These are phyloP conservation scores for Aspergillus nanangensis DNA, from an alignment of 495 filamentous ascomycete species.

Conservation along the genomic window DNA sequence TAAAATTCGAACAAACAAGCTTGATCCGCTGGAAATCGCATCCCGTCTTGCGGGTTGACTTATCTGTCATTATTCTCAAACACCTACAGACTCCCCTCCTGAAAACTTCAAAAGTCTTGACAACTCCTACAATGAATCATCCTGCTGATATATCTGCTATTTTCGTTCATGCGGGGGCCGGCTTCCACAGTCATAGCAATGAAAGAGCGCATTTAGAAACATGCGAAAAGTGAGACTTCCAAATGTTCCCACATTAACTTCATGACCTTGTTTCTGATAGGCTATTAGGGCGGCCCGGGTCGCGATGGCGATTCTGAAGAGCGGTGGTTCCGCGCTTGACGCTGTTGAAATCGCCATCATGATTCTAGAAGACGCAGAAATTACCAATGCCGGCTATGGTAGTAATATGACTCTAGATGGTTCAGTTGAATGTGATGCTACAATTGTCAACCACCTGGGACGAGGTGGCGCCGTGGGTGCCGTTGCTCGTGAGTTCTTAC, in stretches of 20 bases:
- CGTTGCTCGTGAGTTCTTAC: slow-evolving; percentile 64
- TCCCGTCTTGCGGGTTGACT: too few species aligned
- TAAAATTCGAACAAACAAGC: too few species aligned
- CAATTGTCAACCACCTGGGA: slow-evolving; percentile 83
- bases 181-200: slow-evolving; percentile 85
- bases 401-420: slow-evolving; percentile 93
- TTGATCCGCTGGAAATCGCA: too few species aligned
- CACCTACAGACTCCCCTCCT: too few species aligned
- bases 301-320: slow-evolving; percentile 72
- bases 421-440: slow-evolving; percentile 89
- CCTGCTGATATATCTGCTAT: too few species aligned
- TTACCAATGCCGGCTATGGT: slow-evolving; percentile 94
- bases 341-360: slow-evolving; percentile 91
- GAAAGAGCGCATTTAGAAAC: slow-evolving; percentile 77
- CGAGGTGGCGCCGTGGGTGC: slow-evolving; percentile 92
- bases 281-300: slow-evolving; percentile 58
- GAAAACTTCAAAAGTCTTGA: too few species aligned
- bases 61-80: too few species aligned
- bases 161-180: slow-evolving; percentile 93
- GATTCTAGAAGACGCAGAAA: slow-evolving; percentile 83
- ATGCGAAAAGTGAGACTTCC: slow-evolving; percentile 71
- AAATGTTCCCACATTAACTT: too few species aligned
- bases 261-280: too few species aligned
- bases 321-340: slow-evolving; percentile 76
- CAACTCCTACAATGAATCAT: slow-evolving; percentile 30